A percentile compares a stretch with the other conserved stretches of the same genome.
These are phyloP conservation scores for Fraxinus baroniana DNA, from an alignment of 305 asterid species.

Conservation along the genomic window DNA sequence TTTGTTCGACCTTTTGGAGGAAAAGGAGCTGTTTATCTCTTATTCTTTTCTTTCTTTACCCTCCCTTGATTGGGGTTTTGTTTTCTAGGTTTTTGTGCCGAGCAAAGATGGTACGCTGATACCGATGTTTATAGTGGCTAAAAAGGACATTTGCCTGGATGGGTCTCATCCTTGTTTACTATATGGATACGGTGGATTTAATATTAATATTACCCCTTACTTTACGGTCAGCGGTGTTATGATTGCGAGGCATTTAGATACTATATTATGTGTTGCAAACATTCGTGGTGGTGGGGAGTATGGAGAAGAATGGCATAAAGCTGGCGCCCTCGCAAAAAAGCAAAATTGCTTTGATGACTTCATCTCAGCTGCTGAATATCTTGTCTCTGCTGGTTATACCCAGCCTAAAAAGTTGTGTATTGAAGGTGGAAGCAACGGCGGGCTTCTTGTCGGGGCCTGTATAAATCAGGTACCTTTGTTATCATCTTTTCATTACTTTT, in stretches of 20 bases:
- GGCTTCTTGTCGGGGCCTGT: conserved; percentile 78
- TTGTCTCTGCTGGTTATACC: conserved; percentile 65
- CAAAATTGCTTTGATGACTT: conserved; percentile 80
- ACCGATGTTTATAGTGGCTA: conserved; percentile 66
- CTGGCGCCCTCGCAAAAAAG: conserved; percentile 60
- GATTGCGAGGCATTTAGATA: conserved; percentile 56
- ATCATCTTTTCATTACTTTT: background rate
- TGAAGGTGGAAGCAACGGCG: conserved; percentile 90
- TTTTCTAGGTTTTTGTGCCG: conserved; percentile 56
- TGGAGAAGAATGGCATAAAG: conserved; percentile 88
- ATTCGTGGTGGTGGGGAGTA: conserved; percentile 91
- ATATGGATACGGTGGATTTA: conserved; percentile 72
- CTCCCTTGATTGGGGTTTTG: background rate
- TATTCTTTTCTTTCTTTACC: background rate
- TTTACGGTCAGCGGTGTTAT: conserved; percentile 50
- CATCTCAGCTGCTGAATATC: conserved; percentile 62
- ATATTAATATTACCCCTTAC: conserved; percentile 50
- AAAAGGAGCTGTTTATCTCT: background rate
- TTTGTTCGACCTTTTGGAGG: background rate
- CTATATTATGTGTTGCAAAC: conserved; percentile 61
- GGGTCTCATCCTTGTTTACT: conserved; percentile 73
- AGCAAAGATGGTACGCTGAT: conserved; percentile 61
- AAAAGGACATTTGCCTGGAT: conserved; percentile 55
- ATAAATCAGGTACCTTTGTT: conserved; percentile 60
- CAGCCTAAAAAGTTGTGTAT: conserved; percentile 61